These are phyloP conservation scores for Cladosporium sp. DNA, from an alignment of 2,329 filamentous ascomycete genomes.

Conservation along the genomic window DNA sequence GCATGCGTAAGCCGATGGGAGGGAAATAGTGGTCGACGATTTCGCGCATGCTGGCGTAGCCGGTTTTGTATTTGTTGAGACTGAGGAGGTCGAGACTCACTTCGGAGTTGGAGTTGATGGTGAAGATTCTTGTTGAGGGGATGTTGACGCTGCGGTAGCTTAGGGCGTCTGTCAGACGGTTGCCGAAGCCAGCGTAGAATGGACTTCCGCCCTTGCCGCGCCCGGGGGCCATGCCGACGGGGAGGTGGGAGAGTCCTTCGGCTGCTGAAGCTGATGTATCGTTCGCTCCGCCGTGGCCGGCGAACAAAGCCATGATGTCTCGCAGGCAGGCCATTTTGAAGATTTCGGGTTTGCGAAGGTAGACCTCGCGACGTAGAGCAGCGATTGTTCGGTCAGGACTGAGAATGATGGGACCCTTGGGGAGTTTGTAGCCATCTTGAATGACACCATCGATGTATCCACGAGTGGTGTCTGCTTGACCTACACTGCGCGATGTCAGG, in stretches of 20 bases:
- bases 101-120: conserved; percentile 96
- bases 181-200: conserved; percentile 96
- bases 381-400: conserved; percentile 94
- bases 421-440: conserved; percentile 81
- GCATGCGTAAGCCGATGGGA: conserved; percentile 72
- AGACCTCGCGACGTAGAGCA: conserved; percentile 84
- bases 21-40: conserved; percentile 98
- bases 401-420: conserved; percentile 88
- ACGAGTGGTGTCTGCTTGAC: conserved; percentile 84
- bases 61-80: conserved; percentile 92
- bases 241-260: conserved; percentile 21
- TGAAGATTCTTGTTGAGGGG: conserved; percentile 89
- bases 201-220: conserved; percentile 45
- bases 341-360: conserved; percentile 91
- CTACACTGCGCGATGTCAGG: conserved; percentile 87
- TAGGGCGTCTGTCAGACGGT: conserved; percentile 90
- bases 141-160: conserved; percentile 96
- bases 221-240: conserved; percentile 18
- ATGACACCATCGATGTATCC: conserved; percentile 84
- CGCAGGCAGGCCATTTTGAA: conserved; percentile 99
- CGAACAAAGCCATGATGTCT: conserved; percentile 85
- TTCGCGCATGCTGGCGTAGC: conserved; percentile 94
- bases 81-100: conserved; percentile 85
- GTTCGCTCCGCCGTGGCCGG: conserved; percentile 32
- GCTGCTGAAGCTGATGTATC: conserved; percentile 25